These are phyloP conservation scores for Solanum sitiens DNA, from an alignment of 257 asterid genomes.

Conservation along the genomic window DNA sequence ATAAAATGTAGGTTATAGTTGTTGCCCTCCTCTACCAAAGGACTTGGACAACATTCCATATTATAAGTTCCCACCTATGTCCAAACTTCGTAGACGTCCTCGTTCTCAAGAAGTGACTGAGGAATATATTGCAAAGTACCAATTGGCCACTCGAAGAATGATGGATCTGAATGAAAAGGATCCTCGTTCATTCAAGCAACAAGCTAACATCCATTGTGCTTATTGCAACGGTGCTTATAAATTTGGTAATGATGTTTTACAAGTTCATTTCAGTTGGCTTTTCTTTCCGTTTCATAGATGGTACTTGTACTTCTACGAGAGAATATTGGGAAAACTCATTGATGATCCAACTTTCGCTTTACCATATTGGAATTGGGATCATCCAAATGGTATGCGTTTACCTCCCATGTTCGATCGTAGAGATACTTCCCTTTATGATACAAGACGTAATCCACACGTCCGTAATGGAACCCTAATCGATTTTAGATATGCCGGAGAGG, in stretches of 20 bases:
- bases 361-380: not conserved
- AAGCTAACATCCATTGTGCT: not conserved
- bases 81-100: not conserved
- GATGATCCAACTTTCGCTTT: constrained; percentile 8
- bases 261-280: constrained; percentile 2
- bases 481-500: not conserved
- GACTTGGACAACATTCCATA: not conserved
- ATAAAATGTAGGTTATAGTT: not conserved
- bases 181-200: not conserved
- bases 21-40: not conserved
- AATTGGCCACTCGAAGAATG: not conserved
- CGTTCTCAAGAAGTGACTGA: not conserved
- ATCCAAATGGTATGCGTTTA: constrained; percentile 7
- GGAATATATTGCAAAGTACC: not conserved
- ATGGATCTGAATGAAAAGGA: not conserved
- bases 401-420: not conserved
- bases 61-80: not conserved
- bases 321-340: constrained; percentile 12
- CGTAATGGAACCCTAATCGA: not conserved
- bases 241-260: not conserved
- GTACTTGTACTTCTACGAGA: constrained; percentile 20
- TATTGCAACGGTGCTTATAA: not conserved
- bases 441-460: constrained; percentile 1
- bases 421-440: not conserved
- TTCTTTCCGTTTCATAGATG: constrained; percentile 22